phyloP scores from a whole-genome alignment of 495 filamentous ascomycete species.

The Aspergillus olivimuriae region DNA sequence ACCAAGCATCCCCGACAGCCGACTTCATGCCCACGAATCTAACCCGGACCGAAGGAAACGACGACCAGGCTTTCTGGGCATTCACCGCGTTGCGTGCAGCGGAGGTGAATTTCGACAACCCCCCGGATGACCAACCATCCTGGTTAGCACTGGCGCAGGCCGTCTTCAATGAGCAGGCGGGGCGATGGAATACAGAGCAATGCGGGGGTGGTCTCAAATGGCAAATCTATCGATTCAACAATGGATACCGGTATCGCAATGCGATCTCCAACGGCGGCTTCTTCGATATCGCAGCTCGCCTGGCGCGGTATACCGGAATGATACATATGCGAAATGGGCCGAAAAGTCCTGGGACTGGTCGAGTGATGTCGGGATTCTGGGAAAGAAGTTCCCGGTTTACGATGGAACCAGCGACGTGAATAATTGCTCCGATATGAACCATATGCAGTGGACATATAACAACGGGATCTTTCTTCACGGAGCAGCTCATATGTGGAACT shows the following conservation, averaged over 20 bases:
- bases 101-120: constrained; percentile 64
- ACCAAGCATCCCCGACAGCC: constrained; percentile 59
- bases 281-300: constrained; percentile 70
- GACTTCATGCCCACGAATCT: constrained; percentile 82
- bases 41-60: constrained; percentile 68
- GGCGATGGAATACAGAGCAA: constrained; percentile 60
- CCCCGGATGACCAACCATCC: constrained; percentile 48
- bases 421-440: constrained; percentile 33
- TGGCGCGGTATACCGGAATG: constrained; percentile 71
- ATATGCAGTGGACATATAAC: constrained; percentile 35
- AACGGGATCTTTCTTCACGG: constrained; percentile 30
- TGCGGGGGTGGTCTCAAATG: constrained; percentile 72
- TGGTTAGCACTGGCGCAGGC: constrained; percentile 80
- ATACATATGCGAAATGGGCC: constrained; percentile 74
- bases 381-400: constrained; percentile 51
- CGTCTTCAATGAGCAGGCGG: constrained; percentile 68
- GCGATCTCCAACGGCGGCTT: constrained; percentile 74
- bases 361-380: constrained; percentile 53
- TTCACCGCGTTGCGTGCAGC: constrained; percentile 77
- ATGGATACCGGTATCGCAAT: constrained; percentile 78
- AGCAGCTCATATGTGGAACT: constrained; percentile 35
- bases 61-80: constrained; percentile 85
- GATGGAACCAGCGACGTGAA: constrained; percentile 54
- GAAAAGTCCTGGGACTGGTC: constrained; percentile 72
- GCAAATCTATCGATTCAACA: constrained; percentile 79